These are phyloP conservation scores for Diplodia seriata DNA, from an alignment of 2,329 filamentous ascomycete genomes.

Conservation along the genomic window DNA sequence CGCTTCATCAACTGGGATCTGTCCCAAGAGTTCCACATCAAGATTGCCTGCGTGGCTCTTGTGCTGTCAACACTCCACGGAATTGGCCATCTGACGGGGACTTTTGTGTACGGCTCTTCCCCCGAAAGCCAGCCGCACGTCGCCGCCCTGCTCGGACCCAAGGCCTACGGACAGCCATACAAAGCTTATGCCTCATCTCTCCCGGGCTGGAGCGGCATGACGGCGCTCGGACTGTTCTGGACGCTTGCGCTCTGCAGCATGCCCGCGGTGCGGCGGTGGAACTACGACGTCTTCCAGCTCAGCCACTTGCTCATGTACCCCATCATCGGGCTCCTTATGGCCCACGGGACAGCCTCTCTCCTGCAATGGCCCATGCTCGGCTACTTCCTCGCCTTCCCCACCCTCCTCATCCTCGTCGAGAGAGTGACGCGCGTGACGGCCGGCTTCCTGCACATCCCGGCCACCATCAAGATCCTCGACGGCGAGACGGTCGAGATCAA, in stretches of 20 bases:
- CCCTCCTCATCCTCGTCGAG: conserved; percentile 59
- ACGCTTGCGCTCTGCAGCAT: conserved; percentile 57
- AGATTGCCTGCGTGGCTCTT: conserved; percentile 60
- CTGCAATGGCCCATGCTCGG: conserved; percentile 65
- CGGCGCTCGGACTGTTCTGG: conserved; percentile 59
- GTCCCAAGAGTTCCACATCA: conserved; percentile 63
- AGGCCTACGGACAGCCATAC: conserved; percentile 55
- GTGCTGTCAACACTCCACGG: conserved; percentile 61
- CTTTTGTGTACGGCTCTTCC: conserved; percentile 60
- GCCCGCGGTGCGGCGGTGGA: conserved; percentile 59
- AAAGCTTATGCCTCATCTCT: conserved; percentile 55
- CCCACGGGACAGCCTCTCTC: conserved; percentile 60
- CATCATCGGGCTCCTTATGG: conserved; percentile 62
- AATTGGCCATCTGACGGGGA: conserved; percentile 61
- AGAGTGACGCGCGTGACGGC: conserved; percentile 54
- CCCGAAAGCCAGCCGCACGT: conserved; percentile 55
- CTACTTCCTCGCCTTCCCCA: conserved; percentile 63
- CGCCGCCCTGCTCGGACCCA: conserved; percentile 53
- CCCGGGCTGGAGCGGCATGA: conserved; percentile 60
- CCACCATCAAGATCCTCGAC: conserved; percentile 58
- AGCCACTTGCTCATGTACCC: conserved; percentile 66
- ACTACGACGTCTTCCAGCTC: conserved; percentile 65
- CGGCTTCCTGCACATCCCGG: conserved; percentile 59
- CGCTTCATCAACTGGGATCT: conserved; percentile 65
- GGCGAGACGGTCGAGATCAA: conserved; percentile 61